These are phyloP conservation scores for Cladorrhinum samala DNA, from an alignment of 495 filamentous ascomycete species.

Conservation along the genomic window DNA sequence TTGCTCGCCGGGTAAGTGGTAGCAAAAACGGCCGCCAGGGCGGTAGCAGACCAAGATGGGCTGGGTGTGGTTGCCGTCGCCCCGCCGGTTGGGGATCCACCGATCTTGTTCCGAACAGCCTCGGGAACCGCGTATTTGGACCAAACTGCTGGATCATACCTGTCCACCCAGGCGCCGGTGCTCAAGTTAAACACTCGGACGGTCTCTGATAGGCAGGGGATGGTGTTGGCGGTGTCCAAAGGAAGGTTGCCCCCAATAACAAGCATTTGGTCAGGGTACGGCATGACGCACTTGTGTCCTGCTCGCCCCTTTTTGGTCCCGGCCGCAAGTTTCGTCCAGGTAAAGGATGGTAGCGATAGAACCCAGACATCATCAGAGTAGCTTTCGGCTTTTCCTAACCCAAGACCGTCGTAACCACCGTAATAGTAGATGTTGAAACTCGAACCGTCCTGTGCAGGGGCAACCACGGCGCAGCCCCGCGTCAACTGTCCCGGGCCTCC, in stretches of 20 bases:
- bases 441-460: slow-evolving; percentile 52
- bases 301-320: slow-evolving; percentile 48
- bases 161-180: slow-evolving; percentile 46
- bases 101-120: slow-evolving; percentile 51
- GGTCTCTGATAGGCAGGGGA: slow-evolving; percentile 49
- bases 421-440: slow-evolving; percentile 73
- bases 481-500: slow-evolving; percentile 54
- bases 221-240: slow-evolving; percentile 7
- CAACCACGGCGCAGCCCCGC: slow-evolving; percentile 61
- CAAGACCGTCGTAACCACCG: slow-evolving; percentile 56
- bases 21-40: slow-evolving; percentile 48
- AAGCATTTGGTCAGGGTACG: slow-evolving; percentile 70
- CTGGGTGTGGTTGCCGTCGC: slow-evolving; percentile 47
- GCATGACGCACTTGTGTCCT: slow-evolving; percentile 58
- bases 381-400: slow-evolving; percentile 10
- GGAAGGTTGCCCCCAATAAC: slow-evolving; percentile 52
- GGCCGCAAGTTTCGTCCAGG: slow-evolving; percentile 58
- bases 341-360: slow-evolving; percentile 68
- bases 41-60: slow-evolving; percentile 46
- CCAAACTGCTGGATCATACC: slow-evolving; percentile 55
- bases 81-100: slow-evolving; percentile 54
- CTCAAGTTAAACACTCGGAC: slow-evolving; percentile 62
- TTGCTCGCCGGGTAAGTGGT: slow-evolving; percentile 51
- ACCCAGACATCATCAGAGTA: slow-evolving; percentile 66
- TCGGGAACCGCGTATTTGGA: slow-evolving; percentile 57